Evolutionary conservation across 345 rosid genomes (phyloP).

Genomic region (Gossypium stocksii): DNA sequence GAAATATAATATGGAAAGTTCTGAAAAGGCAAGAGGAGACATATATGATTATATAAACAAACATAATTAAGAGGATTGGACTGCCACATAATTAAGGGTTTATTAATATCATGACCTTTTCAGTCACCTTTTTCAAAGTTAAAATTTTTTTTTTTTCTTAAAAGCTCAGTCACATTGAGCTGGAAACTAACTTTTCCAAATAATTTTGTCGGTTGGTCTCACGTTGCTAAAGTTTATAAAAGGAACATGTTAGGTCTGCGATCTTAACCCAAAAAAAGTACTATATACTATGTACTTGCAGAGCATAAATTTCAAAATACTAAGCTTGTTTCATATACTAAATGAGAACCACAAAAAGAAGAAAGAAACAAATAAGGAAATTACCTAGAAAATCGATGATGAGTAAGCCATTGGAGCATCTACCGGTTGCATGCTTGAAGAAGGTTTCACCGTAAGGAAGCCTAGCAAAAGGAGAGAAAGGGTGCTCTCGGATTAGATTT

Average conservation of each 20-base stretch:
- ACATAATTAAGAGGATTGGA: neutral
- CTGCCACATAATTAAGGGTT: neutral
- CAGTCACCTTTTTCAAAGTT: neutral
- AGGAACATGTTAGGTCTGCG: neutral
- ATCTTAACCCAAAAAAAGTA: neutral
- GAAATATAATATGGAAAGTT: neutral
- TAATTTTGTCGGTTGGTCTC: neutral
- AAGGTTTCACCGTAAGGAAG: constrained; percentile 4
- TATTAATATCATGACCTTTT: neutral
- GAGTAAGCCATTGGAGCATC: constrained; percentile 14
- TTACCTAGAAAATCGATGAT: constrained; percentile 4
- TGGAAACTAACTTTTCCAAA: constrained; percentile 4
- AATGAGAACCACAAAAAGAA: neutral
- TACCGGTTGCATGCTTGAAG: constrained; percentile 5
- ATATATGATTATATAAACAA: neutral
- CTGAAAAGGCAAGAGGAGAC: neutral
- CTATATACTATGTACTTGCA: neutral
- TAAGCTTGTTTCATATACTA: too few species aligned
- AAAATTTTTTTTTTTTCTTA: neutral
- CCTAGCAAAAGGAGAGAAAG: neutral
- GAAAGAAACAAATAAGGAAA: neutral
- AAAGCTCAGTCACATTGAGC: neutral
- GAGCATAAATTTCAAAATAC: neutral
- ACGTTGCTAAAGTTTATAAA: neutral
- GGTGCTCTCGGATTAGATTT: constrained; percentile 3